Evolutionary conservation across 2,329 filamentous ascomycete genomes (phyloP).

Genomic region (Dryadomyces quercus-mongolicae): DNA sequence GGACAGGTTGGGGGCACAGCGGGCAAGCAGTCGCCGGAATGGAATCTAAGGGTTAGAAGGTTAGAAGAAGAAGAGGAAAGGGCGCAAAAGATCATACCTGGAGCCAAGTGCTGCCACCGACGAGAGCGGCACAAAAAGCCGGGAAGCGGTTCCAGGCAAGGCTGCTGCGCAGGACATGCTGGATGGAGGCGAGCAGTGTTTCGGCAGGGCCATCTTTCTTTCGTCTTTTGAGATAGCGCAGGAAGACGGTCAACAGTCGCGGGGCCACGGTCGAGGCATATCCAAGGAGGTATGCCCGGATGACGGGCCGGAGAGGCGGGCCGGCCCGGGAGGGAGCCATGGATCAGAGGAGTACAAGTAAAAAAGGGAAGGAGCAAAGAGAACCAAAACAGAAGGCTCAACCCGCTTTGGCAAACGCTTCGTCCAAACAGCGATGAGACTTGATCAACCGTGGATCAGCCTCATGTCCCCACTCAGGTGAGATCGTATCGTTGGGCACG

Average conservation of each 20-base stretch:
- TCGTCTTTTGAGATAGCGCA: slow-evolving; percentile 26
- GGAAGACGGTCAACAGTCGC: slow-evolving; percentile 39
- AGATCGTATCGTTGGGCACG: no score
- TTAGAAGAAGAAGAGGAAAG: neutral
- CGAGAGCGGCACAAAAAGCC: slow-evolving; percentile 47
- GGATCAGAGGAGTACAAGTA: no score
- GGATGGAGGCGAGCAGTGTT: slow-evolving; percentile 16
- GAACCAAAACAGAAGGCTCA: no score
- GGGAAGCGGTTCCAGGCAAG: slow-evolving; percentile 46
- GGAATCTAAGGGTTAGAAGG: slow-evolving; percentile 15
- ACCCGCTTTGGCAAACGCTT: no score
- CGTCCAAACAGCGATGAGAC: no score
- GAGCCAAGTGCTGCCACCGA: slow-evolving; percentile 49
- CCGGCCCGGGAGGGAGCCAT: slow-evolving; percentile 19
- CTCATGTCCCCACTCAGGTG: no score
- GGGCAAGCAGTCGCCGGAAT: slow-evolving; percentile 17
- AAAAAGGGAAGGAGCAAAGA: no score
- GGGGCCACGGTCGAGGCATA: slow-evolving; percentile 48
- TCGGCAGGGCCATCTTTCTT: slow-evolving; percentile 14
- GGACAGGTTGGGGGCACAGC: slow-evolving; percentile 15
- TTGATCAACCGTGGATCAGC: no score
- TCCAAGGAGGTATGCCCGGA: slow-evolving; percentile 48
- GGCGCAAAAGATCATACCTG: slow-evolving; percentile 27
- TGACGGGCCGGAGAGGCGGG: slow-evolving; percentile 37
- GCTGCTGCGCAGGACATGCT: slow-evolving; percentile 34